These are phyloP conservation scores for Ilex aquifolium DNA, from an alignment of 257 asterid genomes.

Conservation along the genomic window DNA sequence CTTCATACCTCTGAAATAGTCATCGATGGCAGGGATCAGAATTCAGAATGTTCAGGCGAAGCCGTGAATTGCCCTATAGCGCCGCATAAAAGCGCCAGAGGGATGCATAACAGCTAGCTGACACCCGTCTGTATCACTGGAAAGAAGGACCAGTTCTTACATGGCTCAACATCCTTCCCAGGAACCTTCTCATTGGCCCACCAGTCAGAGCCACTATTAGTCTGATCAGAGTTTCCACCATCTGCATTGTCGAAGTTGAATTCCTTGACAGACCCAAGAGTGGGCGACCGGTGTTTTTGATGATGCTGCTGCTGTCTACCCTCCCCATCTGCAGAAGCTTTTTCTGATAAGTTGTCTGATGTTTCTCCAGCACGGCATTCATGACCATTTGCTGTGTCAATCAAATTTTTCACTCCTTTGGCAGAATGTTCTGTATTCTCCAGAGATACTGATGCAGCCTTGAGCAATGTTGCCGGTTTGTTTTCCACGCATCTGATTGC, in stretches of 20 bases:
- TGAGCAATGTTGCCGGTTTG: not conserved
- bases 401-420: not conserved
- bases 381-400: not conserved
- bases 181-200: slow-evolving; percentile 12
- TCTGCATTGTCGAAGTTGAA: slow-evolving; percentile 12
- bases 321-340: not conserved
- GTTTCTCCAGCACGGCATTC: not conserved
- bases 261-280: slow-evolving; percentile 6
- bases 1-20: too few species aligned
- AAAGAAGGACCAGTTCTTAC: not conserved
- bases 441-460: not conserved
- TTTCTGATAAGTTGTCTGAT: not conserved
- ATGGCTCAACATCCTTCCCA: not conserved
- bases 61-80: too few species aligned
- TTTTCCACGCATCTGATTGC: slow-evolving; percentile 1
- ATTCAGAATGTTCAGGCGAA: too few species aligned
- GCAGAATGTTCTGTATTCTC: not conserved
- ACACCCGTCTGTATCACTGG: not conserved
- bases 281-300: slow-evolving; percentile 7
- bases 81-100: too few species aligned
- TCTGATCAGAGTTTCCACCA: not conserved
- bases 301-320: not conserved
- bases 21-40: too few species aligned
- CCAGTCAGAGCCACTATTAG: slow-evolving; percentile 3
- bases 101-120: not conserved